A percentile compares a stretch with the other conserved stretches of the same genome.
Evolutionary conservation across 768 basidiomycete species (phyloP).

Genomic region (Pulveroboletus sp.): DNA sequence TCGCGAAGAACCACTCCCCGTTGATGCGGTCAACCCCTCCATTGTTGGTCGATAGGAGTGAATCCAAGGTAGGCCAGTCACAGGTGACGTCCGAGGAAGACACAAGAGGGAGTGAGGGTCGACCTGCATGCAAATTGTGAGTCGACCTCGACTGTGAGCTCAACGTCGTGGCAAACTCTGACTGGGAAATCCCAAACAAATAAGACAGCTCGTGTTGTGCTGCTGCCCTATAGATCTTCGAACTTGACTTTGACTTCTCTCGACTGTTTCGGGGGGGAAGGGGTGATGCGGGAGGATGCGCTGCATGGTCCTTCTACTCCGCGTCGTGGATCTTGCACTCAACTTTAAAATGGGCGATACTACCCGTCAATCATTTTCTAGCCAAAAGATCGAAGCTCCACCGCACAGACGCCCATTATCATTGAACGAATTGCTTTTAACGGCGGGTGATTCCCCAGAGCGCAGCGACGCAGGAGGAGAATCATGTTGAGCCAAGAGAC

Average conservation of each 20-base stretch:
- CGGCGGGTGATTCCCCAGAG: slow-evolving; percentile 23
- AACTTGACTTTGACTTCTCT: not conserved
- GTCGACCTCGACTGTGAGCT: not conserved
- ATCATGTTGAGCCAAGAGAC: not conserved
- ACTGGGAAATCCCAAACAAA: slow-evolving; percentile 1
- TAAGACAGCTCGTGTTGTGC: not conserved
- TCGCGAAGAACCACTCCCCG: not conserved
- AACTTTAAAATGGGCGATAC: not conserved
- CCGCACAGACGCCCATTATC: not conserved
- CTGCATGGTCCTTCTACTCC: not conserved
- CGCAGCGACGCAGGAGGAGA: not conserved
- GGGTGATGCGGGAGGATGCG: not conserved
- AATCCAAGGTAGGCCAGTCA: not conserved
- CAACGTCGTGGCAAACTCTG: not conserved
- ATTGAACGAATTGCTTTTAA: slow-evolving; percentile 16
- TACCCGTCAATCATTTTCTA: not conserved
- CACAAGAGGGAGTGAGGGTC: not conserved
- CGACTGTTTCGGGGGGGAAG: too few relatives aligned
- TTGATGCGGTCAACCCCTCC: not conserved
- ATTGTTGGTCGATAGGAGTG: not conserved
- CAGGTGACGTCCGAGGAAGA: not conserved
- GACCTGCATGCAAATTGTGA: not conserved
- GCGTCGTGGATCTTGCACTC: not conserved
- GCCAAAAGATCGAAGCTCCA: not conserved
- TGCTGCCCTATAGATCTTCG: not conserved